These are phyloP conservation scores for Arxiozyma bovina DNA, from an alignment of 1,139 yeast species.

Conservation along the genomic window DNA sequence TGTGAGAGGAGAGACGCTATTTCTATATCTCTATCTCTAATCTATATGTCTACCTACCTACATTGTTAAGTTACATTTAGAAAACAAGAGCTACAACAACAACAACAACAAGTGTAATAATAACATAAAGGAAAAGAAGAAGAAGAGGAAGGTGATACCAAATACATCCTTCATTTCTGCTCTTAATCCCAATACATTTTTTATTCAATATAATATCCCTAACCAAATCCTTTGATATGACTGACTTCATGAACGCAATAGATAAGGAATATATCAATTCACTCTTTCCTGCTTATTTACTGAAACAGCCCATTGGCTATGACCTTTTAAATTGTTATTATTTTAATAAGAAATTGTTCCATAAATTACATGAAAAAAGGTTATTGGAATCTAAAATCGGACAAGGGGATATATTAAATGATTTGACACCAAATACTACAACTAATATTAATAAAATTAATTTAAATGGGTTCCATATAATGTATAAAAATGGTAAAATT, in stretches of 20 bases:
- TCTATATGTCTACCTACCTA: too few relatives aligned
- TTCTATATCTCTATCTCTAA: too few relatives aligned
- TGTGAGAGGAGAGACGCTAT: too few relatives aligned
- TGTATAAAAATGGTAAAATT: neutral
- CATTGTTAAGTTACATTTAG: neutral
- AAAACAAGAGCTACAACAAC: neutral
- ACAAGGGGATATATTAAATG: neutral
- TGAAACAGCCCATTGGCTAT: slow-evolving; percentile 29
- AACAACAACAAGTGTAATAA: neutral
- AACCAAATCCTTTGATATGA: slow-evolving; percentile 14
- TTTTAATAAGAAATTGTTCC: slow-evolving; percentile 23
- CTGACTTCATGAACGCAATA: slow-evolving; percentile 19
- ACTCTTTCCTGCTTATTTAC: slow-evolving; percentile 26
- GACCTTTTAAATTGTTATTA: slow-evolving; percentile 23
- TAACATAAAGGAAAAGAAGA: slow-evolving; percentile 28
- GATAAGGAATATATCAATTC: slow-evolving; percentile 23
- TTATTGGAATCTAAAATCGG: neutral
- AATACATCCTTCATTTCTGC: neutral
- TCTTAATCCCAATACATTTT: too few relatives aligned
- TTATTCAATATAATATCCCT: neutral
- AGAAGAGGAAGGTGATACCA: slow-evolving; percentile 33
- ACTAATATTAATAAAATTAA: slow-evolving; percentile 2
- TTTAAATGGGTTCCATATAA: neutral
- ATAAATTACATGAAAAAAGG: slow-evolving; percentile 10
- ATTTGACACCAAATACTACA: neutral